These are phyloP conservation scores for Ciborinia camelliae DNA, from an alignment of 2,329 filamentous ascomycete species.

Conservation along the genomic window DNA sequence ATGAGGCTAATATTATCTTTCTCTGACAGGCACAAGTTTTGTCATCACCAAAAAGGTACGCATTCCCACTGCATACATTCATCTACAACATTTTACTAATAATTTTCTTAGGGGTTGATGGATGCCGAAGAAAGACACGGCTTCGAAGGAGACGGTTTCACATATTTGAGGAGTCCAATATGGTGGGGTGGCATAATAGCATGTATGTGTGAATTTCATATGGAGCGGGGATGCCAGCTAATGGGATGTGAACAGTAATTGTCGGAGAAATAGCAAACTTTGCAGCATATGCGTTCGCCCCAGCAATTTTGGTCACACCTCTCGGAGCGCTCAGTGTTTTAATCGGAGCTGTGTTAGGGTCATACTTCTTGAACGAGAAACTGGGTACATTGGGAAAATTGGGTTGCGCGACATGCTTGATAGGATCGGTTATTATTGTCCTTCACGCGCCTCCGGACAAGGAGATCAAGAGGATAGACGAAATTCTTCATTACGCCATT, in stretches of 20 bases:
- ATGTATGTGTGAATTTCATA: conserved; percentile 54
- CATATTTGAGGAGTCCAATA: conserved; percentile 88
- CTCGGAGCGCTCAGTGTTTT: conserved; percentile 90
- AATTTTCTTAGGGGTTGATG: conserved; percentile 66
- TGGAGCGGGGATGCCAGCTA: conserved; percentile 28
- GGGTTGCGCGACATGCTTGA: conserved; percentile 91
- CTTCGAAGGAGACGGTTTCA: conserved; percentile 94
- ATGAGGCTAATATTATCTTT: conserved; percentile 13
- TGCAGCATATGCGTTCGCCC: conserved; percentile 95
- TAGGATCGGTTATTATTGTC: conserved; percentile 95
- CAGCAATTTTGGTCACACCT: conserved; percentile 96
- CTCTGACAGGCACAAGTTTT: conserved; percentile 78
- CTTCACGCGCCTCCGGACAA: conserved; percentile 94
- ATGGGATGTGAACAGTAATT: conserved; percentile 59
- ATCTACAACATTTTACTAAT: not conserved
- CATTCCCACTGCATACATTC: conserved; percentile 17
- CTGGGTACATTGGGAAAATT: conserved; percentile 89
- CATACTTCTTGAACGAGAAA: conserved; percentile 89
- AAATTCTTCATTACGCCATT: conserved; percentile 86
- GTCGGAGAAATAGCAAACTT: conserved; percentile 96
- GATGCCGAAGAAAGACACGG: conserved; percentile 88
- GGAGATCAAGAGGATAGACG: conserved; percentile 84
- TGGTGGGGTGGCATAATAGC: conserved; percentile 97
- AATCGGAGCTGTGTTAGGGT: conserved; percentile 89
- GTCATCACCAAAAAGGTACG: conserved; percentile 97